Percentiles rank a stretch among this genome's conserved stretches.
Conservation (phyloP, 2,329 filamentous ascomycete genomes). For the Mycosphaerella arachidis region DNA sequence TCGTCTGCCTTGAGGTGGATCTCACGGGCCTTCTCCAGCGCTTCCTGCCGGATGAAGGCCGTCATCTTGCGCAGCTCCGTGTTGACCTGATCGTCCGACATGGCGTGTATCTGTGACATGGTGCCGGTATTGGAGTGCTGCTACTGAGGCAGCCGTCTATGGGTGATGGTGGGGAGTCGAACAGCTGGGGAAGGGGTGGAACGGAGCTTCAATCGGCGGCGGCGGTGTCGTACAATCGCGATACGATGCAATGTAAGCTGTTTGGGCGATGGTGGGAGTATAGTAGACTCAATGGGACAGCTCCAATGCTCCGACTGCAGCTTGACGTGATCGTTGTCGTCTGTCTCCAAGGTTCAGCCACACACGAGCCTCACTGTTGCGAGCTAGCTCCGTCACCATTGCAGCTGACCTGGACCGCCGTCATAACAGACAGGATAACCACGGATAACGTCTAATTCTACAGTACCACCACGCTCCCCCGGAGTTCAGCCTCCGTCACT, state of each 20-base stretch:
- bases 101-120: slow-evolving; percentile 90
- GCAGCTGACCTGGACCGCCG: not conserved
- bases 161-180: not conserved
- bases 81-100: slow-evolving; percentile 97
- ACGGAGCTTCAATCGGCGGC: not conserved
- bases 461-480: not conserved
- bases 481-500: not conserved
- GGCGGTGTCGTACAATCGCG: not conserved
- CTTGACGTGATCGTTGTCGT: slow-evolving; percentile 6
- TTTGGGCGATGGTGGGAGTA: not conserved
- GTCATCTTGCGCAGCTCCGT: slow-evolving; percentile 99
- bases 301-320: slow-evolving; percentile 4
- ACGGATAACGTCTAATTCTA: not conserved
- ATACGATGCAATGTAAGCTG: not conserved
- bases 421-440: not conserved
- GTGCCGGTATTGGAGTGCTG: slow-evolving; percentile 36
- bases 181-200: not conserved
- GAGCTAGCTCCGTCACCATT: not conserved
- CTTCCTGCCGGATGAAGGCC: slow-evolving; percentile 98
- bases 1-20: slow-evolving; percentile 98
- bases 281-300: not conserved
- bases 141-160: slow-evolving; percentile 9
- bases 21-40: slow-evolving; percentile 91
- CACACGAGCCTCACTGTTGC: not conserved
- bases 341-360: not conserved